phyloP scores from a whole-genome alignment of 2,329 filamentous ascomycete genomes.

The Teratosphaeriaceae sp. region DNA sequence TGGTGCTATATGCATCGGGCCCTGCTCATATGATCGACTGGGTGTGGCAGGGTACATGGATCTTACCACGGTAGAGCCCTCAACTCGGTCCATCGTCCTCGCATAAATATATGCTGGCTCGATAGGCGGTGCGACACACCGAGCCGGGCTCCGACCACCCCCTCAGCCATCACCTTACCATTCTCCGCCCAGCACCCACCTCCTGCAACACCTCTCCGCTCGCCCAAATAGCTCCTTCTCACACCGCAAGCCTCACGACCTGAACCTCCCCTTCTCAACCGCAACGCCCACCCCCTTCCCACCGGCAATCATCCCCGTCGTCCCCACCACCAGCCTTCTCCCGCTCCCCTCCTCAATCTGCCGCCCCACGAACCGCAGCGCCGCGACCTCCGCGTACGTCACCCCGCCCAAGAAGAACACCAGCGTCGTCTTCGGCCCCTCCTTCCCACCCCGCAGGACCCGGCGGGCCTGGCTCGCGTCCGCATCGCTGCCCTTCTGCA shows the following conservation, averaged over 20 bases:
- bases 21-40: too few species aligned
- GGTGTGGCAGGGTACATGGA: too few species aligned
- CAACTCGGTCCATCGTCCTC: too few species aligned
- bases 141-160: too few species aligned
- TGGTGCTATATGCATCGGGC: too few species aligned
- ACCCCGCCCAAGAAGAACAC: constrained; percentile 98
- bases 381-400: constrained; percentile 93
- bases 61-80: too few species aligned
- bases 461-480: constrained; percentile 73
- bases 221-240: too few species aligned
- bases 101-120: too few species aligned
- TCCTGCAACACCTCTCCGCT: too few species aligned
- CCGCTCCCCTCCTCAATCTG: constrained; percentile 58
- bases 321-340: constrained; percentile 83
- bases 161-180: too few species aligned
- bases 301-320: constrained; percentile 85
- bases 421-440: constrained; percentile 67
- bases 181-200: too few species aligned
- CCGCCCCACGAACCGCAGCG: constrained; percentile 79
- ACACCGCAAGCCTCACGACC: constrained; percentile 1
- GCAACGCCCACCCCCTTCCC: constrained; percentile 75
- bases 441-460: constrained; percentile 65
- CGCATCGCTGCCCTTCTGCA: constrained; percentile 89
- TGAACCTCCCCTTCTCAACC: constrained; percentile 26
- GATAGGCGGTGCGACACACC: too few species aligned